phyloP scores from a whole-genome alignment of 495 filamentous ascomycete genomes.

The Xylaria palmicola region DNA sequence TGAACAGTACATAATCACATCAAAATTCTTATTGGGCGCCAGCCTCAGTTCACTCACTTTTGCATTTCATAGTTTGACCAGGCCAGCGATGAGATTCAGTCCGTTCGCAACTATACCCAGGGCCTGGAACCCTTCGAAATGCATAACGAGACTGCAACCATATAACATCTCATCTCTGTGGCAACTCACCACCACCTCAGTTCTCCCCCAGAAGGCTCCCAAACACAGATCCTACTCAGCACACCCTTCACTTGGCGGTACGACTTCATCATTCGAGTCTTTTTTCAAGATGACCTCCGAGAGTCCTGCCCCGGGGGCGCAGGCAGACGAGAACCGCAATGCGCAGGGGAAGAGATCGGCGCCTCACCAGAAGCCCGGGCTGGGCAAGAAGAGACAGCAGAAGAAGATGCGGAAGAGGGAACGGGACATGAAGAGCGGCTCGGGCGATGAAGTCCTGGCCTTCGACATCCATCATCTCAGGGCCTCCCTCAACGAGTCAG shows the following conservation, averaged over 20 bases:
- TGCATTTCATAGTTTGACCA: not conserved
- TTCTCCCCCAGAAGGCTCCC: not conserved
- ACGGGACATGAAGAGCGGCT: conserved; percentile 52
- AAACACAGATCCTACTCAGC: no score
- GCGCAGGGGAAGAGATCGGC: conserved; percentile 1
- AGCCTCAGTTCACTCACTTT: not conserved
- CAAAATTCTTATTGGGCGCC: conserved; percentile 2
- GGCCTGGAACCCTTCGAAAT: conserved; percentile 1
- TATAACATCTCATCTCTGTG: not conserved
- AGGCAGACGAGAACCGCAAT: not conserved
- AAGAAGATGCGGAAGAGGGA: conserved; percentile 43
- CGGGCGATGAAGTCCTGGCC: conserved; percentile 71
- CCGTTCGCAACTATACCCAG: not conserved
- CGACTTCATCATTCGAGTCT: no score
- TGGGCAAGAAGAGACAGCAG: conserved; percentile 41
- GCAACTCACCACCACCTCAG: not conserved
- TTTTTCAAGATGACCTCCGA: no score
- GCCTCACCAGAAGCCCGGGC: conserved; percentile 4
- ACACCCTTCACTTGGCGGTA: no score
- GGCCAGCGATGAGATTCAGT: not conserved
- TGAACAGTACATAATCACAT: not conserved
- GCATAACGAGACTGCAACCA: not conserved
- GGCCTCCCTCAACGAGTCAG: conserved; percentile 41
- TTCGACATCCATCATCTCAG: conserved; percentile 67
- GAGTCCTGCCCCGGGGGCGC: no score